Percentiles rank a stretch among this genome's conserved stretches.
phyloP scores from a whole-genome alignment of 2,329 filamentous ascomycete genomes.

The Colletotrichum limetticola region DNA sequence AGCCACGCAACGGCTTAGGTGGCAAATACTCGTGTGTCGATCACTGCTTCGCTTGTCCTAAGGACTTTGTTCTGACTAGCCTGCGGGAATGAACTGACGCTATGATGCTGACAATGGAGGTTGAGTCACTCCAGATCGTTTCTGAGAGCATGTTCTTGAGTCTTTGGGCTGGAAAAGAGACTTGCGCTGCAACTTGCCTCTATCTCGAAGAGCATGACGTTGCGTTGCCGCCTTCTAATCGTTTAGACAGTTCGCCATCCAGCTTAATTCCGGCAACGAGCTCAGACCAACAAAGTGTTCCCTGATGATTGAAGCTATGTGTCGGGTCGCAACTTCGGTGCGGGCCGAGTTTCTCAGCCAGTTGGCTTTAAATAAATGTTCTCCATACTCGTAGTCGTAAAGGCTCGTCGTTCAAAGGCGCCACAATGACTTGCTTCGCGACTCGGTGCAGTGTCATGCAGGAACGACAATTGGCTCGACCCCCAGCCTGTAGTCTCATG shows the following conservation, averaged over 20 bases:
- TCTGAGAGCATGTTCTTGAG: not conserved
- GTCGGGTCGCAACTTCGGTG: not conserved
- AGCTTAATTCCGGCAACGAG: not conserved
- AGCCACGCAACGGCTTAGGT: constrained; percentile 13
- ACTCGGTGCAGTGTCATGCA: not conserved
- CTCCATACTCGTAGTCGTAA: not conserved
- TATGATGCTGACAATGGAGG: constrained; percentile 16
- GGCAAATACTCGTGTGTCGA: constrained; percentile 27
- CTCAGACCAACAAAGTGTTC: not conserved
- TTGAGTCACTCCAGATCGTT: not conserved
- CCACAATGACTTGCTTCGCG: not conserved
- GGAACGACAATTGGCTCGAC: not conserved
- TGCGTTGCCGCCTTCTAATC: not conserved
- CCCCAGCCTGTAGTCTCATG: not conserved
- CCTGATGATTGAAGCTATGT: not conserved
- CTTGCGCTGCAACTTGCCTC: not conserved
- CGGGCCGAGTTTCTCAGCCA: not conserved
- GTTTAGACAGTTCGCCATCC: not conserved
- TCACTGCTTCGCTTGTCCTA: not conserved
- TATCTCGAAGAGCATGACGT: not conserved
- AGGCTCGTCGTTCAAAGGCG: not conserved
- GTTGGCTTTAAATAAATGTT: not conserved
- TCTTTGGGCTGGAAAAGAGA: not conserved
- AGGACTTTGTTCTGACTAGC: not conserved
- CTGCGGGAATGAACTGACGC: not conserved